These are phyloP conservation scores for Pleoardoris graminearum DNA, from an alignment of 2,329 filamentous ascomycete genomes.

Conservation along the genomic window DNA sequence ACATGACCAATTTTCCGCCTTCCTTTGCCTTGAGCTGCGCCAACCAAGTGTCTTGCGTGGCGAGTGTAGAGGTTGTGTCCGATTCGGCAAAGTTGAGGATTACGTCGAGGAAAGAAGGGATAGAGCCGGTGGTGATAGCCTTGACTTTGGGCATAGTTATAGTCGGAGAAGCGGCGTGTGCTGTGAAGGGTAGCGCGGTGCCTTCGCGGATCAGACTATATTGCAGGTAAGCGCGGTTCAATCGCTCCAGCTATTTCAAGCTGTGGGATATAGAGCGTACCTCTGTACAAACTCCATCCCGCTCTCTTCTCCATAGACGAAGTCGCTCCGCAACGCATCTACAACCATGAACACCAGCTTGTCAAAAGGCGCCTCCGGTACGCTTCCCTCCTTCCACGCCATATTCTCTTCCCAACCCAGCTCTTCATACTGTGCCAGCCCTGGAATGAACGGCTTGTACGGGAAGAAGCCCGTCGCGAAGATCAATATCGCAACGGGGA, in stretches of 20 bases:
- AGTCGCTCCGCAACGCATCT: conserved; percentile 86
- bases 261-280: conserved; percentile 54
- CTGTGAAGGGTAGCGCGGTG: conserved; percentile 87
- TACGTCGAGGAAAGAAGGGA: conserved; percentile 96
- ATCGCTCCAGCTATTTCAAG: neutral
- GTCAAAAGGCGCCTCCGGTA: conserved; percentile 74
- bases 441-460: conserved; percentile 91
- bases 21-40: conserved; percentile 76
- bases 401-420: conserved; percentile 51
- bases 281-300: conserved; percentile 87
- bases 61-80: conserved; percentile 85
- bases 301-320: conserved; percentile 80
- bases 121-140: conserved; percentile 94
- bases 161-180: conserved; percentile 92
- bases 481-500: conserved; percentile 67
- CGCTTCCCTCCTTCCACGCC: conserved; percentile 41
- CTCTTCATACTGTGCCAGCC: conserved; percentile 71
- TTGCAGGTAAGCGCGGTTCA: conserved; percentile 4
- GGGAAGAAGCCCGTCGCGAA: conserved; percentile 96
- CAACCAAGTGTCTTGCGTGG: conserved; percentile 92
- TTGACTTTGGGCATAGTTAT: conserved; percentile 99
- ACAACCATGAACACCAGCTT: conserved; percentile 97
- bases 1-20: conserved; percentile 81
- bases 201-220: conserved; percentile 79
- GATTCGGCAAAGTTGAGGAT: conserved; percentile 96